A percentile compares a stretch with the other conserved stretches of the same genome.
phyloP scores from a whole-genome alignment of 306 rosid genomes.

The Malus sylvestris region DNA sequence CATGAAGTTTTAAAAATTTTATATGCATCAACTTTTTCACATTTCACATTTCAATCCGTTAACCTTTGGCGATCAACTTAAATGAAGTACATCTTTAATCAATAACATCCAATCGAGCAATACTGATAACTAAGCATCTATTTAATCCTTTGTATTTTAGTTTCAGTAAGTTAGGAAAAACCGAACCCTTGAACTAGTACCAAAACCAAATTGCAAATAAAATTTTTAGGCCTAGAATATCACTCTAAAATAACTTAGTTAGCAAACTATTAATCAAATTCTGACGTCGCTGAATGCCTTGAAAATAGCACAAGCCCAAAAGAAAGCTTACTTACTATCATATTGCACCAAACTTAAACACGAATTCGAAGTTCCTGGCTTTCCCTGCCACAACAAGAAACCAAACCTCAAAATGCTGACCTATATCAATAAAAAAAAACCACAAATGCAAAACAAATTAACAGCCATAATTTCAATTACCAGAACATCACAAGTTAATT shows the following conservation, averaged over 20 bases:
- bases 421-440: neutral
- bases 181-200: neutral
- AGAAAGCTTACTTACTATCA: slow-evolving; percentile 44
- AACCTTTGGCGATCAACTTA: neutral
- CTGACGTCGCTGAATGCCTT: neutral
- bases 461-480: slow-evolving; percentile 26
- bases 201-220: too few species aligned
- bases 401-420: slow-evolving; percentile 2
- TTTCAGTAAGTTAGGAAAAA: neutral
- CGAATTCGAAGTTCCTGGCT: slow-evolving; percentile 43
- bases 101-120: neutral
- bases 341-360: slow-evolving; percentile 58
- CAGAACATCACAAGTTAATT: slow-evolving; percentile 57
- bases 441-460: neutral
- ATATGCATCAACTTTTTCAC: neutral
- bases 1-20: too few species aligned
- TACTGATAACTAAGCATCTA: neutral
- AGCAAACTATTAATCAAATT: neutral
- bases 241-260: neutral
- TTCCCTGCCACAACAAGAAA: slow-evolving; percentile 38
- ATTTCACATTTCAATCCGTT: neutral
- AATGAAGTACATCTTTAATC: neutral
- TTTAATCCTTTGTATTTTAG: neutral
- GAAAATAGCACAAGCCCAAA: neutral
- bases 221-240: neutral